These are phyloP conservation scores for Fusarium subglutinans DNA, from an alignment of 2,329 filamentous ascomycete genomes.

Conservation along the genomic window DNA sequence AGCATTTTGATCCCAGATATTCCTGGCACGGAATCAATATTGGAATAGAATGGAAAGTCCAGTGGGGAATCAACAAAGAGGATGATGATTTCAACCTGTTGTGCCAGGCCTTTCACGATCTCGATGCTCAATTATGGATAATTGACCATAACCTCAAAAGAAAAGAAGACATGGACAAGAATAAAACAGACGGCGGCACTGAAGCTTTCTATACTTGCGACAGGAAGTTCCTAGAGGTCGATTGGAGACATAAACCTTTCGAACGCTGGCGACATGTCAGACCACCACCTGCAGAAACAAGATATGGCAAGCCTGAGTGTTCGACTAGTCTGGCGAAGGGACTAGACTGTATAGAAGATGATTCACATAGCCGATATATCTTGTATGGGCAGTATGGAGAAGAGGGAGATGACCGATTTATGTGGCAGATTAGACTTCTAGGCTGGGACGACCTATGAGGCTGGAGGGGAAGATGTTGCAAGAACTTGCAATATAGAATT, in stretches of 20 bases:
- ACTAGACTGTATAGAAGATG: background rate
- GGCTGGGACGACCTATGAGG: background rate
- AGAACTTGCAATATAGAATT: background rate
- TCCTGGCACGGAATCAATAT: fast-evolving
- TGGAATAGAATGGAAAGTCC: background rate
- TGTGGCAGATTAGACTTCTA: background rate
- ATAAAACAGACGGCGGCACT: fast-evolving
- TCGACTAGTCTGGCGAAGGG: background rate
- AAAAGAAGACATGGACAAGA: fast-evolving
- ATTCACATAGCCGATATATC: fast-evolving
- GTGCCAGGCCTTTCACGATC: background rate
- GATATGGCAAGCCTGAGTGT: background rate
- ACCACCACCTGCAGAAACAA: background rate
- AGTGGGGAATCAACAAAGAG: background rate
- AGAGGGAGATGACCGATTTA: background rate
- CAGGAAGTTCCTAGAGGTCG: background rate
- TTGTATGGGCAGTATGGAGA: background rate
- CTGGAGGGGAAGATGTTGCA: background rate
- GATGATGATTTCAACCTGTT: fast-evolving
- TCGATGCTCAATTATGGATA: background rate
- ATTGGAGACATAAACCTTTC: fast-evolving
- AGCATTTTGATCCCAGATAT: background rate
- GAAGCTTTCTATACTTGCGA: background rate
- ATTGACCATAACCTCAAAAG: background rate
- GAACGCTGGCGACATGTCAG: background rate